Evolutionary conservation across 371 early-diverging fungal species (phyloP).

Genomic region (Apophysomyces variabilis): DNA sequence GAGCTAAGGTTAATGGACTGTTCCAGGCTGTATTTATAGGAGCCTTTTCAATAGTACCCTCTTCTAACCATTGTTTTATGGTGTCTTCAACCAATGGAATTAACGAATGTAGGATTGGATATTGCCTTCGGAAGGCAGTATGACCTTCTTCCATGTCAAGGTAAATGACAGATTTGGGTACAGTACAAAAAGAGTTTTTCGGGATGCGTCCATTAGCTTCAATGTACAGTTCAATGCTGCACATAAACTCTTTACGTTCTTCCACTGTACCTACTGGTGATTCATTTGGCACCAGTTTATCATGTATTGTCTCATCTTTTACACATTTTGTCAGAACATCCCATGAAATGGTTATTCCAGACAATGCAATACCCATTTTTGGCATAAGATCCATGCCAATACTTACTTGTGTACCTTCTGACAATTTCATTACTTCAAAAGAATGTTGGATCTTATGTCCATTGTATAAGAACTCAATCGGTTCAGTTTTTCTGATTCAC

Average conservation of each 20-base stretch:
- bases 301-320: not conserved
- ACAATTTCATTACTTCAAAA: constrained; percentile 13
- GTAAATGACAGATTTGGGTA: constrained; percentile 19
- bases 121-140: constrained; percentile 16
- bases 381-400: constrained; percentile 8
- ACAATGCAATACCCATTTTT: constrained; percentile 16
- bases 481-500: too few relatives aligned
- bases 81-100: constrained; percentile 6
- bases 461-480: too few relatives aligned
- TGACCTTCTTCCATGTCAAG: constrained; percentile 13
- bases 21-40: constrained; percentile 21
- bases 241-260: constrained; percentile 17
- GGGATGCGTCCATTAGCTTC: constrained; percentile 17
- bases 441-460: constrained; percentile 10
- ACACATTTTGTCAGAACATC: not conserved
- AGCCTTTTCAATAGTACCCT: constrained; percentile 11
- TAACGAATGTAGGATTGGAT: constrained; percentile 12
- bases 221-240: constrained; percentile 11
- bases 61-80: constrained; percentile 12
- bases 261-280: constrained; percentile 20
- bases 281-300: constrained; percentile 19
- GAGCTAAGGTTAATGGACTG: constrained; percentile 29
- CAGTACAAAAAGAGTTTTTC: constrained; percentile 21
- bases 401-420: not conserved
- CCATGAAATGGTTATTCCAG: constrained; percentile 13